These are phyloP conservation scores for Cucumis melo DNA, from an alignment of 306 rosid species.

Conservation along the genomic window DNA sequence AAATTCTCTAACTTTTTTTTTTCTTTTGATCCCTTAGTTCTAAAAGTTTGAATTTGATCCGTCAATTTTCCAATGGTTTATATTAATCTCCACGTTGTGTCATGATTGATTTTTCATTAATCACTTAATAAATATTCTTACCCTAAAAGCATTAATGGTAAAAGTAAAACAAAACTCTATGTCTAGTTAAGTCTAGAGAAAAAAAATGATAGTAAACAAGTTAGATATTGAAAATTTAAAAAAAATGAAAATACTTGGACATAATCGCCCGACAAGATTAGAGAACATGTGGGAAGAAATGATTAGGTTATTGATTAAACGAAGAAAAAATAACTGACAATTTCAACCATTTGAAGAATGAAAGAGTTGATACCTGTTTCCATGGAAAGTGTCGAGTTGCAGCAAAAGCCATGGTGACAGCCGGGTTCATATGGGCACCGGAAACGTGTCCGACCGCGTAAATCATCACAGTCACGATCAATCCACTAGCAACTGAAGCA, in stretches of 20 bases:
- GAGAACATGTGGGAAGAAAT: not conserved
- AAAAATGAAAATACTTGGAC: not conserved
- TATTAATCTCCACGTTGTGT: not conserved
- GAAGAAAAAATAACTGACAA: not conserved
- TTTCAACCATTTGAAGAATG: not conserved
- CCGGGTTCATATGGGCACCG: slow-evolving; percentile 86
- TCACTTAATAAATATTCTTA: not conserved
- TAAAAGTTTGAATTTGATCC: not conserved
- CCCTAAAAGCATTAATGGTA: not conserved
- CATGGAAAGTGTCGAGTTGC: slow-evolving; percentile 52
- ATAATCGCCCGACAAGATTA: not conserved
- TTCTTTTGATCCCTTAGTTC: not conserved
- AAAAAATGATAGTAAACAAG: not conserved
- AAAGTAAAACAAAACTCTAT: not conserved
- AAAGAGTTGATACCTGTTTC: slow-evolving; percentile 45
- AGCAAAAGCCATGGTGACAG: slow-evolving; percentile 70
- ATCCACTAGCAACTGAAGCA: slow-evolving; percentile 74
- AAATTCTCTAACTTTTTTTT: not conserved
- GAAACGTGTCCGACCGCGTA: slow-evolving; percentile 74
- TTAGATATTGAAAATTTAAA: not conserved
- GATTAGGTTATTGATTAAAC: not conserved
- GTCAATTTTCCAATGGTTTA: not conserved
- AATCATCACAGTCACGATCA: slow-evolving; percentile 63
- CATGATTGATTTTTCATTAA: not conserved
- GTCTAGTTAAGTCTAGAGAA: not conserved